A percentile compares a stretch with the other conserved stretches of the same genome.
Conservation (phyloP, 306 rosid genomes). For the Mimosa bimucronata region DNA sequence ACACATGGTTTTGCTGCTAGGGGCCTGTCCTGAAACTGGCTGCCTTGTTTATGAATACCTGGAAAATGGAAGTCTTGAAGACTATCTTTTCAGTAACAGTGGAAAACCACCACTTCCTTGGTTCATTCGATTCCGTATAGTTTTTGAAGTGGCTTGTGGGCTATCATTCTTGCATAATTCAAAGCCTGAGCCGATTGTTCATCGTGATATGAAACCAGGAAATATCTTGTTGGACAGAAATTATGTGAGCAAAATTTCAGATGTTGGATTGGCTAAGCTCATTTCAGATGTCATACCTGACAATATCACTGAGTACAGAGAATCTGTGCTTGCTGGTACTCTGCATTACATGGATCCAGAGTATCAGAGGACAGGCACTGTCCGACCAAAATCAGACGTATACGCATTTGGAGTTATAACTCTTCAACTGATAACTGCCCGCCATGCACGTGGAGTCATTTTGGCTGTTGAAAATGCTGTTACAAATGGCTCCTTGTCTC, state of each 20-base stretch:
- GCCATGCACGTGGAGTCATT: slow-evolving; percentile 70
- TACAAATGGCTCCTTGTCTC: slow-evolving; percentile 54
- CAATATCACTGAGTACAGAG: slow-evolving; percentile 80
- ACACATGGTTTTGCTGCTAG: slow-evolving; percentile 80
- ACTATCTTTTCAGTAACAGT: slow-evolving; percentile 51
- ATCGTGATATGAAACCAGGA: slow-evolving; percentile 94
- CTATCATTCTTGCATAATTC: slow-evolving; percentile 83
- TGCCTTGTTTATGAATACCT: slow-evolving; percentile 85
- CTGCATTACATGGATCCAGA: slow-evolving; percentile 95
- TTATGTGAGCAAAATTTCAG: slow-evolving; percentile 83
- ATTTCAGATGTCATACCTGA: slow-evolving; percentile 77
- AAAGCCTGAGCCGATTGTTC: slow-evolving; percentile 85
- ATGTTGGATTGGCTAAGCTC: slow-evolving; percentile 88
- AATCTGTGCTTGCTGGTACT: slow-evolving; percentile 88
- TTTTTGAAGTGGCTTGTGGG: slow-evolving; percentile 86
- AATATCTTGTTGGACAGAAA: slow-evolving; percentile 83
- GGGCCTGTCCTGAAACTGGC: slow-evolving; percentile 91
- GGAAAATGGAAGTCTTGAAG: slow-evolving; percentile 93
- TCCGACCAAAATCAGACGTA: slow-evolving; percentile 90
- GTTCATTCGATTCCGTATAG: slow-evolving; percentile 68
- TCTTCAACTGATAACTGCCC: slow-evolving; percentile 76
- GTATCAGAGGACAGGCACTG: slow-evolving; percentile 91
- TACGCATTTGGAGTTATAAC: slow-evolving; percentile 81
- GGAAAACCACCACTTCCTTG: slow-evolving; percentile 81
- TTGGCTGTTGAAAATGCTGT: slow-evolving; percentile 67